Evolutionary conservation across 139 green algal genomes (phyloP).

Genomic region (Chlamydomonas schloesseri): DNA sequence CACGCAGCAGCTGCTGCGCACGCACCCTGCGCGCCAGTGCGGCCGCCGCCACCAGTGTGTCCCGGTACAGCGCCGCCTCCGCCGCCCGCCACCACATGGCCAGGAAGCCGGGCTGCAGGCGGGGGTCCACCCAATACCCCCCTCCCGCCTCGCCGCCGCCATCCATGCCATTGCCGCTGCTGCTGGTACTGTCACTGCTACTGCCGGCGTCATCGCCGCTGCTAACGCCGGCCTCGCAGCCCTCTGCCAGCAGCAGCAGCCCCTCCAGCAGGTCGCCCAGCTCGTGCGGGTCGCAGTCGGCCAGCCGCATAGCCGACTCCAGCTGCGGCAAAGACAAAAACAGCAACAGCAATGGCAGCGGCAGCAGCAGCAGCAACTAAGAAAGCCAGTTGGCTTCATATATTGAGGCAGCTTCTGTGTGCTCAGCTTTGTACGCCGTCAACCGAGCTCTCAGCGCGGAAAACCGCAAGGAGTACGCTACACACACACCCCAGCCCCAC

Average conservation of each 20-base stretch:
- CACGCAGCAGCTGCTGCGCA: neutral
- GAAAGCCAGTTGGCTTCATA: no score
- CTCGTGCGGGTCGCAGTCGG: conserved; percentile 12
- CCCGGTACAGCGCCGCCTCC: neutral
- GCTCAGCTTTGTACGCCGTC: no score
- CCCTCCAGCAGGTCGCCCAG: conserved; percentile 32
- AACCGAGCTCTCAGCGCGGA: no score
- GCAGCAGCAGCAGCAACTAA: no score
- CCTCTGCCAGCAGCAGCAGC: conserved; percentile 18
- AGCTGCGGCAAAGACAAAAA: no score
- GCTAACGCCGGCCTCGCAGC: neutral
- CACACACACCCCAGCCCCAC: no score
- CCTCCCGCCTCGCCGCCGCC: neutral
- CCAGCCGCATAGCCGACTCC: neutral
- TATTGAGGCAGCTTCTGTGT: no score
- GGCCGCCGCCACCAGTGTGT: neutral
- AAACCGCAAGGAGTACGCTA: no score
- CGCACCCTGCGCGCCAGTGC: conserved; percentile 9
- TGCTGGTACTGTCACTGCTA: neutral
- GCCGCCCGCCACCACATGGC: neutral
- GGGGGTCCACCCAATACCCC: neutral
- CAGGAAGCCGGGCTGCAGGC: neutral
- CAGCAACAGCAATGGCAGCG: no score
- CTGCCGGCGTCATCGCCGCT: neutral
- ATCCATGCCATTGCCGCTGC: neutral